Percentiles rank a stretch among this genome's conserved stretches.
phyloP scores from a whole-genome alignment of 2,329 filamentous ascomycete genomes.

The Diaporthe sp. region DNA sequence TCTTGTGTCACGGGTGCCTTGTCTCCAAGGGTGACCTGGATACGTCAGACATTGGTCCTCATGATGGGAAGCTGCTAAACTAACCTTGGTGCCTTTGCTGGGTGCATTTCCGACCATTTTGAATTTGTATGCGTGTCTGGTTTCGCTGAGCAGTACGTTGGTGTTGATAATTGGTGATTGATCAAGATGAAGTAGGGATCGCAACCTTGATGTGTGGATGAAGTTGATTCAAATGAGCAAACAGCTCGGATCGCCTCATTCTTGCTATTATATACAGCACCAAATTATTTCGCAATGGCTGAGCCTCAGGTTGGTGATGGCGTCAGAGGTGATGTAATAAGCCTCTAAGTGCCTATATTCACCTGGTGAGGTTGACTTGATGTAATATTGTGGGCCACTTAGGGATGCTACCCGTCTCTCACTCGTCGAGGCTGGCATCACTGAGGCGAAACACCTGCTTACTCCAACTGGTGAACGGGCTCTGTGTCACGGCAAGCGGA shows the following conservation, averaged over 20 bases:
- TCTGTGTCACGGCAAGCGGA: not conserved
- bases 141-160: not conserved
- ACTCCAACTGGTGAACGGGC: not conserved
- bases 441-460: not conserved
- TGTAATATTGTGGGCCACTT: slow-evolving; percentile 31
- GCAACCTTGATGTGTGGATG: not conserved
- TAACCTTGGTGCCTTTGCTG: slow-evolving; percentile 39
- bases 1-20: slow-evolving; percentile 68
- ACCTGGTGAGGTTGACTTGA: slow-evolving; percentile 33
- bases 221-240: not conserved
- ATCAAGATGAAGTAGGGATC: not conserved
- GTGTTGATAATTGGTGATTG: not conserved
- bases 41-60: slow-evolving; percentile 34
- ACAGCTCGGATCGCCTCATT: not conserved
- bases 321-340: slow-evolving; percentile 38
- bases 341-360: not conserved
- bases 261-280: slow-evolving; percentile 7
- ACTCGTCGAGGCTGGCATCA: slow-evolving; percentile 10
- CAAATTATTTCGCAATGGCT: not conserved
- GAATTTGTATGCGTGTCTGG: not conserved
- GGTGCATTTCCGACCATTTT: slow-evolving; percentile 39
- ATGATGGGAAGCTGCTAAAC: not conserved
- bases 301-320: slow-evolving; percentile 7
- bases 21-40: slow-evolving; percentile 62
- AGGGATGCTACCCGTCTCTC: not conserved